phyloP scores from a whole-genome alignment of 768 basidiomycete species.

The Rhodotorula paludigena region DNA sequence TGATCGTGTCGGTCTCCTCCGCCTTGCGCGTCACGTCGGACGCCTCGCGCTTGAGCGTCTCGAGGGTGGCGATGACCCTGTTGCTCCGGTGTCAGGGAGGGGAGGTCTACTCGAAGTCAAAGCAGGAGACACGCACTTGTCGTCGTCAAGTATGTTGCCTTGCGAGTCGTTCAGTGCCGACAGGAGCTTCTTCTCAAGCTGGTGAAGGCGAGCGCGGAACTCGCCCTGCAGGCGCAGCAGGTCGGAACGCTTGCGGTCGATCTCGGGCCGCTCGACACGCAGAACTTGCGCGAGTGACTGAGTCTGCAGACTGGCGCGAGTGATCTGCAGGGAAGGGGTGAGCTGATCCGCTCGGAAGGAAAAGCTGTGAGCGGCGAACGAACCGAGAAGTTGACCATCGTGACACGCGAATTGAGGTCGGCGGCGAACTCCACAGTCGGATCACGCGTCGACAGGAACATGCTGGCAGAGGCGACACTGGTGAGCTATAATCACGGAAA shows the following conservation, averaged over 20 bases:
- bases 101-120: too few relatives aligned
- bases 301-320: constrained; percentile 93
- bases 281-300: constrained; percentile 96
- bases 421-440: constrained; percentile 97
- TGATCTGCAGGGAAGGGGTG: constrained; percentile 98
- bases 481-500: too few relatives aligned
- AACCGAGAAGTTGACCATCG: constrained; percentile 44
- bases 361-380: neutral
- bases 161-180: constrained; percentile 94
- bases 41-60: constrained; percentile 91
- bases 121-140: constrained; percentile 54
- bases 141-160: constrained; percentile 96
- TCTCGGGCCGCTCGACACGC: constrained; percentile 93
- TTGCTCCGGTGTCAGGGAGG: neutral
- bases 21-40: constrained; percentile 93
- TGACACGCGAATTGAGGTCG: constrained; percentile 84
- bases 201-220: constrained; percentile 85
- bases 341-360: constrained; percentile 53
- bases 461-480: constrained; percentile 46
- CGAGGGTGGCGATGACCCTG: constrained; percentile 83
- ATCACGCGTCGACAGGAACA: constrained; percentile 97
- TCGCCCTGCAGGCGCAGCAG: constrained; percentile 98
- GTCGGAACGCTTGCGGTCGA: constrained; percentile 89
- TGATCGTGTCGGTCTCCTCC: constrained; percentile 89
- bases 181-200: constrained; percentile 83